These are phyloP conservation scores for Backusella morwellensis DNA, from an alignment of 192 early-diverging fungal species.

Conservation along the genomic window DNA sequence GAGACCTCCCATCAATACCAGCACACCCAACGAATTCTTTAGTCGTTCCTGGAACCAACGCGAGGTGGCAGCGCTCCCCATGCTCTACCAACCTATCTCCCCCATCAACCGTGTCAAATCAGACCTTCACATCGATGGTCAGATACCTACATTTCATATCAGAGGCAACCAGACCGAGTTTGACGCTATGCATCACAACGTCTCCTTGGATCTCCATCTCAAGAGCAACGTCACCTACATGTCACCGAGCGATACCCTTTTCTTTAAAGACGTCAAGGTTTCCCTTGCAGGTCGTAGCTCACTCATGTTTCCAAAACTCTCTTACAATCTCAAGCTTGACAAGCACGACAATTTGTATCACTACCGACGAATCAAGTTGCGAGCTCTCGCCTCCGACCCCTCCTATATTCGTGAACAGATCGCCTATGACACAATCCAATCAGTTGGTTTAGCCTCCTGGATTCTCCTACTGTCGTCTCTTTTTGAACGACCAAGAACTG, in stretches of 20 bases:
- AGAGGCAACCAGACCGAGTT: neutral
- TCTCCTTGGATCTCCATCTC: neutral
- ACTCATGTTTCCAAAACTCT: slow-evolving; percentile 9
- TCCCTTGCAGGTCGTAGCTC: slow-evolving; percentile 13
- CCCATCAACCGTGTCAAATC: neutral
- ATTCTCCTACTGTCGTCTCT: neutral
- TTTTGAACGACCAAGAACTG: slow-evolving; percentile 10
- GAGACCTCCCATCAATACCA: neutral
- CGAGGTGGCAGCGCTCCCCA: neutral
- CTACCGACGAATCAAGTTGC: slow-evolving; percentile 13
- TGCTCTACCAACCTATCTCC: neutral
- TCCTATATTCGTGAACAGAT: slow-evolving; percentile 26
- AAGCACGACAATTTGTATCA: slow-evolving; percentile 3
- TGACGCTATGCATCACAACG: neutral
- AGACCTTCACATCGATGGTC: neutral
- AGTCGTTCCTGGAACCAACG: slow-evolving; percentile 13
- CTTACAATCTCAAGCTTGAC: slow-evolving; percentile 20
- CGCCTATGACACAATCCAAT: slow-evolving; percentile 10
- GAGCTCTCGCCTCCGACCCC: slow-evolving; percentile 5
- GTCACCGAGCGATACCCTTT: neutral
- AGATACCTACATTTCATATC: neutral
- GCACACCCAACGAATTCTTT: slow-evolving; percentile 7
- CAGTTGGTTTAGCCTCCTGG: slow-evolving; percentile 7
- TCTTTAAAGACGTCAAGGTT: neutral
- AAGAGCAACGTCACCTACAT: neutral